Evolutionary conservation across 345 rosid genomes (phyloP).

Genomic region (Acer campestre): DNA sequence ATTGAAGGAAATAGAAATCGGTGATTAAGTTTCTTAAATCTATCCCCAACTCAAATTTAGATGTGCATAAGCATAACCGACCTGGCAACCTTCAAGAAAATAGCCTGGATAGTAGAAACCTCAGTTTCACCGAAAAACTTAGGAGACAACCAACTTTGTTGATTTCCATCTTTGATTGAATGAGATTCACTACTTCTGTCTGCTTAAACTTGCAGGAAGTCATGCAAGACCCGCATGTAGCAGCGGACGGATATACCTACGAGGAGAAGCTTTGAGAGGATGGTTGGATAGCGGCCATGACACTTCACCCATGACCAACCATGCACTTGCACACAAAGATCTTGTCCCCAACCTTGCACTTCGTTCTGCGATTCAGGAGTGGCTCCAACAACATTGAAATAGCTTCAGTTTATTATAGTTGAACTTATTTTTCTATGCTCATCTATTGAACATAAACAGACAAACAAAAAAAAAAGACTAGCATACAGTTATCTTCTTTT

Average conservation of each 20-base stretch:
- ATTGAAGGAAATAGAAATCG: neutral
- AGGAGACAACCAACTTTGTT: neutral
- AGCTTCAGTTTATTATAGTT: neutral
- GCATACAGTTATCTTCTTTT: too few relatives aligned
- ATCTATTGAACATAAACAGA: neutral
- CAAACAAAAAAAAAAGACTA: too few relatives aligned
- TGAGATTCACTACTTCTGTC: neutral
- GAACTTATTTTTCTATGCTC: neutral
- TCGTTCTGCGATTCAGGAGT: conserved; percentile 65
- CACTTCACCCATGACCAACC: conserved; percentile 83
- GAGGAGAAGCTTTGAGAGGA: conserved; percentile 77
- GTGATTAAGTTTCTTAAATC: neutral
- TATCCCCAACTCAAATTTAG: neutral
- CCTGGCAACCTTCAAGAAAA: neutral
- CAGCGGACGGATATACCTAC: conserved; percentile 82
- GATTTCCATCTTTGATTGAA: neutral
- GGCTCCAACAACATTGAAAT: conserved; percentile 52
- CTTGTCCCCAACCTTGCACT: conserved; percentile 58
- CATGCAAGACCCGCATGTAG: conserved; percentile 83
- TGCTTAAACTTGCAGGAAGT: conserved; percentile 55
- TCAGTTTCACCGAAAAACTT: neutral
- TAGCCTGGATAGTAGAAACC: neutral
- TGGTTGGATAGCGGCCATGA: conserved; percentile 71
- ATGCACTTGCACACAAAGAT: conserved; percentile 39
- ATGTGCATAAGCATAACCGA: neutral